Evolutionary conservation across 2,329 filamentous ascomycete genomes (phyloP), one percentile per base, ranked within the genome.

Genomic region (Camillea tinctor): DNA sequence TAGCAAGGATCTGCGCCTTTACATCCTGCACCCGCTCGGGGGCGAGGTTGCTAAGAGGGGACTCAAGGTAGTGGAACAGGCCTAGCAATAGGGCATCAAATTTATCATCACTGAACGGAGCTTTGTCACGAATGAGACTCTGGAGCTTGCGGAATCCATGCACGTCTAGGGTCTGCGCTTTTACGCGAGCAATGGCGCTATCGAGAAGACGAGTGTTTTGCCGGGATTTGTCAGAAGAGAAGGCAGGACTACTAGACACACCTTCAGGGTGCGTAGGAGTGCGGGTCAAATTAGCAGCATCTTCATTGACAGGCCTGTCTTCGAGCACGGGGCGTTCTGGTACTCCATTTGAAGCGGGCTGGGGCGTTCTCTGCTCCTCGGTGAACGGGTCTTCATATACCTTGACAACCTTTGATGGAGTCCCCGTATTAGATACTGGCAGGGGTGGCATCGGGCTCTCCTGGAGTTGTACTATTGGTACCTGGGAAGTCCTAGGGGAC

Each of bases 141-240:
- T 93, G 90, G 54, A 93, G 79, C 69, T 91, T 90, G 56, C 90
- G 85, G 80, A 93, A 92, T 59, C 90, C 90, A 70, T 93, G 90
- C 3, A 91, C 89, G 70, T 93, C 91, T n/a, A 94, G 83, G 1
- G 86, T 86, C 68, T 86, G 86, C 26, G 84, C 81, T 66, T 87
- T 87, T 66, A 93, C 88, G 64, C 90, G 89, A 55, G 86, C 80
- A 66, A 93, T 90, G 54, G 89, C 91, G 67, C 90, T 93, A 30
- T 88, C 85, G 4, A 94, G 81, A 22, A 93, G 79, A 51, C 88
- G 84, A 7, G 77, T 75, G 67, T 81, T 86, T 65, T 88, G 85
- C 53, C 81, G 82, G 4, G 76, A 69, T 68, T 84, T 86, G 9
- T 88, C 85, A 0, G 81, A 78, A 0, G 80, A 79, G 30, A 71